Base-by-base conservation (phyloP, 2,329 filamentous ascomycete genomes). In the Penicillium brasilianum region DNA sequence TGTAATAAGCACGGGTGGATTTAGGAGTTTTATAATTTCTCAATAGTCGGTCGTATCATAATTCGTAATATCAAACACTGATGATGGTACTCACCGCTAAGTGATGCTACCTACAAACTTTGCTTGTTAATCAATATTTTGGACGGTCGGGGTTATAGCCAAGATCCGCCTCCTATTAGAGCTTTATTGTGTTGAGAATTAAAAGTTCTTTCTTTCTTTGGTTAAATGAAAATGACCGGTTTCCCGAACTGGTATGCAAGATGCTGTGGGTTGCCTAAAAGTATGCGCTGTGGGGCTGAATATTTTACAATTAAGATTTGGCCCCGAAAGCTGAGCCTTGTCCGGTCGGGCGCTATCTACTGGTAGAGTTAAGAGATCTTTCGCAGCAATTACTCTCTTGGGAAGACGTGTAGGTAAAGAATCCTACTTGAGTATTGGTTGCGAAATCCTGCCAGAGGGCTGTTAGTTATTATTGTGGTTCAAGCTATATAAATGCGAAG, bases 191-290 rank as follows among this genome's bases (percentile, higher is more conserved):
- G n/a, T n/a, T n/a, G n/a, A n/a, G n/a, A n/a, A n/a, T n/a, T n/a
- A n/a, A n/a, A n/a, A n/a, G n/a, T n/a, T n/a, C 67, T 88, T 28
- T 20, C 46, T 43, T 52, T 13, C 20, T 44, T 22, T 36, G 4
- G 16, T 46, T 44, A 0, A 44, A 20, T 22, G 1, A 13, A 18
- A 18, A 10, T 18, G 32, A 18, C 57, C 8, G 22, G 3, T 44
- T 55, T 55, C 57, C 43, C 25, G 18, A 59, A 50, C n/a, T 20
- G 57, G 57, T 18, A 59, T 59, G 51, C 57, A 59, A 37, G 51
- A 50, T 50, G 57, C 34, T 46, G 8, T 18, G 28, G 28, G 41
- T 10, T 46, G 53, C 34, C 34, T 36, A 34, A 30, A n/a, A n/a
- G n/a, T n/a, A n/a, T 7, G 34, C 25, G 10, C 30, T 55, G 57